Evolutionary conservation across 495 filamentous ascomycete genomes (phyloP).

Genomic region (Elasticomyces elasticus): DNA sequence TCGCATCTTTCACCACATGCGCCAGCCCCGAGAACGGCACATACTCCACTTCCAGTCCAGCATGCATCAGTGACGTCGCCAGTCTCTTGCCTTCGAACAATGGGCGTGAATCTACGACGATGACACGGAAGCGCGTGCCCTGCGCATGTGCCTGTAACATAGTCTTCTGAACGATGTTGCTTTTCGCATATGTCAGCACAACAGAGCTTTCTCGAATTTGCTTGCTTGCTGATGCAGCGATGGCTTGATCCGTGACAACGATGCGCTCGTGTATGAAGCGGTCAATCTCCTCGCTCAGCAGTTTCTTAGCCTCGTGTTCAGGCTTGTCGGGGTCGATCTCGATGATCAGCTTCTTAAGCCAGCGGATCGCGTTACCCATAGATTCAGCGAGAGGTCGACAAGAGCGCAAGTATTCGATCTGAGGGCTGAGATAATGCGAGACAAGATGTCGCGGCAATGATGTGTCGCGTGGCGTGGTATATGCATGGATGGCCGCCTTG

Average conservation of each 20-base stretch:
- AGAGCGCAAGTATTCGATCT: conserved; percentile 87
- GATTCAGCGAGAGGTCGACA: conserved; percentile 86
- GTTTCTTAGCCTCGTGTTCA: conserved; percentile 65
- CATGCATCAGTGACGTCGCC: conserved; percentile 52
- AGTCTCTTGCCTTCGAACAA: conserved; percentile 71
- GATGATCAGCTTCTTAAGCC: conserved; percentile 80
- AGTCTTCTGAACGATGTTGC: conserved; percentile 71
- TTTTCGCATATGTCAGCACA: conserved; percentile 82
- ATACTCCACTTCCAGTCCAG: conserved; percentile 70
- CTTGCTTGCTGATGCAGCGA: conserved; percentile 60
- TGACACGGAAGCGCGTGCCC: conserved; percentile 68
- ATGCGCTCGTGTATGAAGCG: conserved; percentile 84
- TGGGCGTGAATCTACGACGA: conserved; percentile 73
- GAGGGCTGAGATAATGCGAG: conserved; percentile 79
- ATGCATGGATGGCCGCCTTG: conserved; percentile 85
- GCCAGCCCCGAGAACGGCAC: conserved; percentile 64
- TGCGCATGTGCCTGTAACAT: conserved; percentile 59
- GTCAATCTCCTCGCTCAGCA: conserved; percentile 72
- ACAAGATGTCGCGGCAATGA: conserved; percentile 84
- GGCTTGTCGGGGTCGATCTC: conserved; percentile 72
- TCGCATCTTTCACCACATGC: conserved; percentile 60
- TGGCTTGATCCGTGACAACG: conserved; percentile 73
- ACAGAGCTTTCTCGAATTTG: conserved; percentile 72
- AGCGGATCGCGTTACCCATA: conserved; percentile 92
- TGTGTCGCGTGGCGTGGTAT: conserved; percentile 72